These are phyloP conservation scores for Neurospora crassa DNA, from an alignment of 2,329 filamentous ascomycete species.

Conservation along the genomic window DNA sequence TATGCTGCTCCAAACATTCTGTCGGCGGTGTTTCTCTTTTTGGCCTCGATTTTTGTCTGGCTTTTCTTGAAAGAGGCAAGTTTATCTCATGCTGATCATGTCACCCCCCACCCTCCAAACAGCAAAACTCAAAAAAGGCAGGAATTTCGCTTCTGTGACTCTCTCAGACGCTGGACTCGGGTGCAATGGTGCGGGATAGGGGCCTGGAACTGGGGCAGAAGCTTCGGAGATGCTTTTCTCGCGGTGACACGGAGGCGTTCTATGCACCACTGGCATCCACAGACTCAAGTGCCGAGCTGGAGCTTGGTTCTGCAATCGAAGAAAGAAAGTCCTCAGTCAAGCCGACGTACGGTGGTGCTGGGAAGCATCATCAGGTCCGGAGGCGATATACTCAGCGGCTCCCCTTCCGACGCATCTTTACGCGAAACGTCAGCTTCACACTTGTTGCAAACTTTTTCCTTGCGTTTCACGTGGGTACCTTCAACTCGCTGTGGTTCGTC, in stretches of 20 bases:
- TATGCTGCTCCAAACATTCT: slow-evolving; percentile 47
- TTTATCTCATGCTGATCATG: not conserved
- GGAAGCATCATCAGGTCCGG: slow-evolving; percentile 6
- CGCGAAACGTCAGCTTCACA: slow-evolving; percentile 41
- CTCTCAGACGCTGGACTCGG: slow-evolving; percentile 35
- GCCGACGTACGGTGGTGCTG: not conserved
- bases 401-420: slow-evolving; percentile 46
- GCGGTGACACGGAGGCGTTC: slow-evolving; percentile 10
- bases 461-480: slow-evolving; percentile 64
- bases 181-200: slow-evolving; percentile 31
- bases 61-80: slow-evolving; percentile 41
- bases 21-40: slow-evolving; percentile 37
- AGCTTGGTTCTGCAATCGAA: slow-evolving; percentile 20
- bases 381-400: slow-evolving; percentile 37
- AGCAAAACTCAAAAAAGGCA: not conserved
- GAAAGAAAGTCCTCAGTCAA: slow-evolving; percentile 6
- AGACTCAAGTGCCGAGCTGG: slow-evolving; percentile 21
- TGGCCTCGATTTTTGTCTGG: slow-evolving; percentile 35
- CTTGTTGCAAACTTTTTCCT: slow-evolving; percentile 60
- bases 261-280: slow-evolving; percentile 28
- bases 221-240: slow-evolving; percentile 21
- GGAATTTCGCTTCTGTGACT: not conserved
- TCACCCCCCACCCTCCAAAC: not conserved
- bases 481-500: slow-evolving; percentile 66
- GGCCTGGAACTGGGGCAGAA: slow-evolving; percentile 32